A percentile compares a stretch with the other conserved stretches of the same genome.
Conservation (phyloP, 106 monocot genomes). For the Dioscorea alata region DNA sequence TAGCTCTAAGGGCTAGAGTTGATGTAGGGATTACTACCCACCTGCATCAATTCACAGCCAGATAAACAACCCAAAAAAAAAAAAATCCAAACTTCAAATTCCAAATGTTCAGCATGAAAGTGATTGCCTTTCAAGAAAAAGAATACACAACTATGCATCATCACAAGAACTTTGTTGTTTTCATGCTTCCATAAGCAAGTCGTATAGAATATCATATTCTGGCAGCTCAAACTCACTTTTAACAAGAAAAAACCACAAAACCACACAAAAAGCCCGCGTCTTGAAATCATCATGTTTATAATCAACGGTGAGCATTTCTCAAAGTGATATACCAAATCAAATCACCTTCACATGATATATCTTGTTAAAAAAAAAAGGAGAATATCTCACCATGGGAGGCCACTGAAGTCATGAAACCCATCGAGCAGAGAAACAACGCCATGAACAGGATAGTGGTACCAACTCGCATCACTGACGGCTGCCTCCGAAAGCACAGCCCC, state of each 20-base stretch:
- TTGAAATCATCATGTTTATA: too few species aligned
- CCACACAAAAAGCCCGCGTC: too few species aligned
- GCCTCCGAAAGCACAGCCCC: background rate
- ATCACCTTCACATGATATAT: background rate
- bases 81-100: background rate
- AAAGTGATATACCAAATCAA: too few species aligned
- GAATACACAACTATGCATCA: too few species aligned
- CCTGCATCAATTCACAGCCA: slow-evolving; percentile 33
- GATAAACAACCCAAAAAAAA: background rate
- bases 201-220: too few species aligned
- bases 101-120: too few species aligned
- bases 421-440: background rate
- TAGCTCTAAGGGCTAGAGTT: slow-evolving; percentile 56
- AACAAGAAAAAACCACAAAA: too few species aligned
- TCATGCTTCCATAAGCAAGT: too few species aligned
- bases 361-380: background rate
- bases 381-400: slow-evolving; percentile 1
- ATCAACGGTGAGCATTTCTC: too few species aligned
- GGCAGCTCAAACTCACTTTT: too few species aligned
- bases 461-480: background rate
- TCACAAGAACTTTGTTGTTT: too few species aligned
- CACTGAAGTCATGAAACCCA: slow-evolving; percentile 3
- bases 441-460: background rate
- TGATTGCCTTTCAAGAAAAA: too few species aligned
- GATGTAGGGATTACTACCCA: slow-evolving; percentile 77